These are phyloP conservation scores for Hypoxylon crocopeplum DNA, from an alignment of 495 filamentous ascomycete genomes.

Conservation along the genomic window DNA sequence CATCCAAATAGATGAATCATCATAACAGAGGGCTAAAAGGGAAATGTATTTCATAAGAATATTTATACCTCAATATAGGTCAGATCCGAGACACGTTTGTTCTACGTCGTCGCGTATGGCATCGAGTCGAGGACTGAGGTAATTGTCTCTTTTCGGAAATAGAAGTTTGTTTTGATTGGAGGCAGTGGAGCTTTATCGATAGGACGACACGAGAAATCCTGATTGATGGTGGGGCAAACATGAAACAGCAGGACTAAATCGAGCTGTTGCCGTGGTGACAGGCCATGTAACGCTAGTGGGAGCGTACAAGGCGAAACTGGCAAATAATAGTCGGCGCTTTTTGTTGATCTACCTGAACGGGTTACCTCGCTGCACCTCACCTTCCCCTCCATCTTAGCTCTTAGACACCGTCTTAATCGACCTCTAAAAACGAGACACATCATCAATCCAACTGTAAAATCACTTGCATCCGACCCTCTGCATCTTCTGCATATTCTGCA, in stretches of 20 bases:
- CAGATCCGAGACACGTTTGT: neutral
- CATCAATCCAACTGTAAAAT: constrained; percentile 23
- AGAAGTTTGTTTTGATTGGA: constrained; percentile 37
- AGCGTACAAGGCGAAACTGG: neutral
- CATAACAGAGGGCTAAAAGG: no score
- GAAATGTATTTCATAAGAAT: no score
- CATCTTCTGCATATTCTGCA: neutral
- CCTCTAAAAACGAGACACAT: constrained; percentile 33
- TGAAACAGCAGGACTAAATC: constrained; percentile 17
- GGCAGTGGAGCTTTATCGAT: constrained; percentile 12
- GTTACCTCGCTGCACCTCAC: constrained; percentile 24
- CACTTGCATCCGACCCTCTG: constrained; percentile 29
- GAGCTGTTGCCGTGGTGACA: constrained; percentile 31
- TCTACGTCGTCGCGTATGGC: neutral
- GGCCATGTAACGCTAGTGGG: constrained; percentile 4
- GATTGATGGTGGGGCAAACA: constrained; percentile 22
- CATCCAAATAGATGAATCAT: no score
- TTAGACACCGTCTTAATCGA: constrained; percentile 22
- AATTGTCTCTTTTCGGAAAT: constrained; percentile 32
- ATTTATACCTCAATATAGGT: neutral
- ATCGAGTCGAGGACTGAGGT: no score
- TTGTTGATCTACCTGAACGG: constrained; percentile 34
- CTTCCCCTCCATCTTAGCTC: constrained; percentile 34
- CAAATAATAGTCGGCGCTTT: constrained; percentile 25
- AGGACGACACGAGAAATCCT: constrained; percentile 11